A percentile compares a stretch with the other conserved stretches of the same genome.
phyloP scores from a whole-genome alignment of 257 asterid genomes.

The Fraxinus quadrangulata region DNA sequence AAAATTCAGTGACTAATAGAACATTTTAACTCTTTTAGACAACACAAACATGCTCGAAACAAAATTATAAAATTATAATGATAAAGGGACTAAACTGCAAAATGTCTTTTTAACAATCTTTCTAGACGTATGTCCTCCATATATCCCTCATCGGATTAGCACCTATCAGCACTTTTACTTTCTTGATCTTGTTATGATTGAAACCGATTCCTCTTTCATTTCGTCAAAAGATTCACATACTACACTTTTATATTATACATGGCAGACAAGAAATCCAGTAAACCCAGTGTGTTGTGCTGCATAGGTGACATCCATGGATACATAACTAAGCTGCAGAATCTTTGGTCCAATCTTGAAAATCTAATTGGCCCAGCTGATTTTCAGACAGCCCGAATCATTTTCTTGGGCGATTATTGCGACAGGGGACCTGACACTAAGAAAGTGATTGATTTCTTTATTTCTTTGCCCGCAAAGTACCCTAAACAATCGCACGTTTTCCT shows the following conservation, averaged over 20 bases:
- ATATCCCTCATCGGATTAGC: too few relatives aligned
- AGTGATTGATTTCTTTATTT: slow-evolving; percentile 73
- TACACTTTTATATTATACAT: not conserved
- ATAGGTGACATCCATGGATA: slow-evolving; percentile 86
- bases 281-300: slow-evolving; percentile 65
- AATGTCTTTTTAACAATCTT: too few relatives aligned
- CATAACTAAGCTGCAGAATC: slow-evolving; percentile 61
- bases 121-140: too few relatives aligned
- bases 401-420: slow-evolving; percentile 95
- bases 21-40: too few relatives aligned
- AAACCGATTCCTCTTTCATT: not conserved
- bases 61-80: too few relatives aligned
- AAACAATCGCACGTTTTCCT: slow-evolving; percentile 78
- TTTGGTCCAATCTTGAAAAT: slow-evolving; percentile 81
- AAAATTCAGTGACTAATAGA: too few relatives aligned
- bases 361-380: slow-evolving; percentile 60
- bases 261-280: slow-evolving; percentile 31
- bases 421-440: slow-evolving; percentile 66
- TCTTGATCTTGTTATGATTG: not conserved
- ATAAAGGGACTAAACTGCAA: too few relatives aligned
- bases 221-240: too few relatives aligned
- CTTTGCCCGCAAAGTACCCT: slow-evolving; percentile 75
- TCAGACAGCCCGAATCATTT: slow-evolving; percentile 63
- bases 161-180: too few relatives aligned
- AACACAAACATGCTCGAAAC: too few relatives aligned